Conservation (phyloP, 192 early-diverging fungal species). For the Backusella westeae region DNA sequence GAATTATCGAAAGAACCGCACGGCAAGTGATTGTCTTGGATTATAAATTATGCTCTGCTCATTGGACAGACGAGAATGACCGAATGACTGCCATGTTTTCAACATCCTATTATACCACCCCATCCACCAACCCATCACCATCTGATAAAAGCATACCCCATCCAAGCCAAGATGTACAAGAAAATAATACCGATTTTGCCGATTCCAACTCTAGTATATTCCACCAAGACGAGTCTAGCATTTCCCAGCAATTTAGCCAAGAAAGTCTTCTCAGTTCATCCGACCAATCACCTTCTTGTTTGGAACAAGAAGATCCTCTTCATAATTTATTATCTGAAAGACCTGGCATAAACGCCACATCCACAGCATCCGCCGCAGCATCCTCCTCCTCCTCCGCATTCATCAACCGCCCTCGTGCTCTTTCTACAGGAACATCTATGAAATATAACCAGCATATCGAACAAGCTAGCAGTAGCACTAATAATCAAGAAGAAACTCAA, state of each 20-base stretch:
- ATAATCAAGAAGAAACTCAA: background rate
- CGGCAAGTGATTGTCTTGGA: conserved; percentile 56
- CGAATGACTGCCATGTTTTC: conserved; percentile 61
- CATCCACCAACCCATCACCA: background rate
- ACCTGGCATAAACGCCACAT: background rate
- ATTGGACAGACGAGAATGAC: conserved; percentile 76
- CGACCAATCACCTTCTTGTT: background rate
- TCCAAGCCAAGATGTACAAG: background rate
- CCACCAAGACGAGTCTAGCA: background rate
- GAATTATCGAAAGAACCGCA: conserved; percentile 60
- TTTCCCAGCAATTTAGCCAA: conserved; percentile 4
- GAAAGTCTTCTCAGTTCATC: background rate
- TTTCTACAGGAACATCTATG: background rate
- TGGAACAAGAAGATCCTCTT: background rate
- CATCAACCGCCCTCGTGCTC: background rate
- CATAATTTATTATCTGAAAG: background rate
- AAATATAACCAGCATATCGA: background rate
- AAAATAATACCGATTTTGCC: background rate
- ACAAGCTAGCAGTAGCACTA: background rate
- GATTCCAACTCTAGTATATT: background rate
- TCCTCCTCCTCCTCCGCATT: background rate
- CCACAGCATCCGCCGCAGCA: background rate
- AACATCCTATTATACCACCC: background rate
- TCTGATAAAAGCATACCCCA: background rate
- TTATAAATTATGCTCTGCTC: conserved; percentile 69